Percentiles rank a stretch among this genome's conserved stretches.
Evolutionary conservation across 2,329 filamentous ascomycete species (phyloP).

Genomic region (Exophiala lecanii-corni): DNA sequence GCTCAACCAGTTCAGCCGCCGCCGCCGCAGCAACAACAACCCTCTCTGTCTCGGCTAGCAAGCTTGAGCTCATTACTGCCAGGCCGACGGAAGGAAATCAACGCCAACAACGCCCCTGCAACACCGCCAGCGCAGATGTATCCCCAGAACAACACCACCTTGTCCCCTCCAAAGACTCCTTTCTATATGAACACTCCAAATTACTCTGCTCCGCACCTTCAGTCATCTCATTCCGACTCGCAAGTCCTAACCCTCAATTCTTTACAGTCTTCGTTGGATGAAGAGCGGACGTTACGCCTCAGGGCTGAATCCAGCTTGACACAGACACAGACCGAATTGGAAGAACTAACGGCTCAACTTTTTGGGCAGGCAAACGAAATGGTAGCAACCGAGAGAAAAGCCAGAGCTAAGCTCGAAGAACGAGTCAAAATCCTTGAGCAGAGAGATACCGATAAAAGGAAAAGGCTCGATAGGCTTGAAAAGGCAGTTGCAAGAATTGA

Average conservation of each 20-base stretch:
- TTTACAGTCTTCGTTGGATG: constrained; percentile 50
- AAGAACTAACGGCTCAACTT: constrained; percentile 56
- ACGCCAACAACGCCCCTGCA: constrained; percentile 27
- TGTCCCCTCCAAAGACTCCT: constrained; percentile 26
- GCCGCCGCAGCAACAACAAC: constrained; percentile 23
- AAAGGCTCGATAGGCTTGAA: constrained; percentile 51
- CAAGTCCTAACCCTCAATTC: constrained; percentile 34
- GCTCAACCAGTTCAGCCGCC: constrained; percentile 6
- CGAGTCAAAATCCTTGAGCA: constrained; percentile 43
- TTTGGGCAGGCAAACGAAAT: constrained; percentile 64
- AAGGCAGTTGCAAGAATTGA: constrained; percentile 53
- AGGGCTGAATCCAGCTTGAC: constrained; percentile 54
- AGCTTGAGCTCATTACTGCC: constrained; percentile 27
- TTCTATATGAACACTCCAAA: constrained; percentile 26
- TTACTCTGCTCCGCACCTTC: constrained; percentile 19
- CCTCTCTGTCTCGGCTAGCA: constrained; percentile 22
- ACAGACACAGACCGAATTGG: constrained; percentile 54
- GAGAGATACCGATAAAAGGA: constrained; percentile 48
- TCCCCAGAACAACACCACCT: constrained; percentile 24
- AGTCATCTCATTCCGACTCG: constrained; percentile 11
- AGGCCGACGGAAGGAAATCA: constrained; percentile 23
- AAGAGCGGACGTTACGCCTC: constrained; percentile 51
- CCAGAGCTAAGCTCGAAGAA: constrained; percentile 49
- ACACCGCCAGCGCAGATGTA: constrained; percentile 39
- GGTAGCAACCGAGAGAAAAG: constrained; percentile 59